Conservation (phyloP, 805 yeast genomes). For the Candida tammaniensis region DNA sequence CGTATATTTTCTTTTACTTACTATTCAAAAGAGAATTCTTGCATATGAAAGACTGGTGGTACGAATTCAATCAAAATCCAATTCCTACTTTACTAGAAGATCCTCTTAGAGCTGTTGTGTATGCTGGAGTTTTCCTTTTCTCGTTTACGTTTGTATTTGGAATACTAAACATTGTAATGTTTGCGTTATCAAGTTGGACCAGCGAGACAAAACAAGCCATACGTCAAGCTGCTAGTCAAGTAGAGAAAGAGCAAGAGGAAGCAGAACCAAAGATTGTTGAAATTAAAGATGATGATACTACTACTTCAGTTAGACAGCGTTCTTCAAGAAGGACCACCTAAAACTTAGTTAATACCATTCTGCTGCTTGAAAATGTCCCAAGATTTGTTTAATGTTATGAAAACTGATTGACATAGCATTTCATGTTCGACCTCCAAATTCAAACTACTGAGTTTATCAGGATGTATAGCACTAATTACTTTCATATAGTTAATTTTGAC, state of each 20-base stretch:
- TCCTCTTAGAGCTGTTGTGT: slow-evolving; percentile 51
- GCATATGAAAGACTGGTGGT: slow-evolving; percentile 31
- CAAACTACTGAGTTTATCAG: slow-evolving; percentile 63
- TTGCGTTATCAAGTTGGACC: slow-evolving; percentile 18
- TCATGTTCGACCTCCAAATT: slow-evolving; percentile 63
- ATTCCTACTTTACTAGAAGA: slow-evolving; percentile 38
- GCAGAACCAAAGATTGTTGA: slow-evolving; percentile 13
- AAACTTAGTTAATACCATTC: slow-evolving; percentile 29
- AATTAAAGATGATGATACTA: slow-evolving; percentile 8
- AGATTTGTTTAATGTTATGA: slow-evolving; percentile 77
- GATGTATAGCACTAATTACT: slow-evolving; percentile 75
- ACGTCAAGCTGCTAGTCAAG: slow-evolving; percentile 7
- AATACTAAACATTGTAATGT: slow-evolving; percentile 34
- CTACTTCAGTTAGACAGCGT: background rate
- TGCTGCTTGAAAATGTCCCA: slow-evolving; percentile 80
- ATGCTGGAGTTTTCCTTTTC: slow-evolving; percentile 41
- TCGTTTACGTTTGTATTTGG: slow-evolving; percentile 44
- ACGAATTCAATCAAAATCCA: slow-evolving; percentile 45
- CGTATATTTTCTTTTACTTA: slow-evolving; percentile 16
- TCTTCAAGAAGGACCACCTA: slow-evolving; percentile 7
- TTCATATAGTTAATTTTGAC: slow-evolving; percentile 83
- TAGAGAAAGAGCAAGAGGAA: background rate
- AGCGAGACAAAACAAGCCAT: slow-evolving; percentile 8
- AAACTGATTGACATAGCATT: slow-evolving; percentile 84
- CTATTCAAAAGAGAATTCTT: slow-evolving; percentile 19